These are phyloP conservation scores for Claviceps paspali DNA, from an alignment of 2,329 filamentous ascomycete genomes.

Conservation along the genomic window DNA sequence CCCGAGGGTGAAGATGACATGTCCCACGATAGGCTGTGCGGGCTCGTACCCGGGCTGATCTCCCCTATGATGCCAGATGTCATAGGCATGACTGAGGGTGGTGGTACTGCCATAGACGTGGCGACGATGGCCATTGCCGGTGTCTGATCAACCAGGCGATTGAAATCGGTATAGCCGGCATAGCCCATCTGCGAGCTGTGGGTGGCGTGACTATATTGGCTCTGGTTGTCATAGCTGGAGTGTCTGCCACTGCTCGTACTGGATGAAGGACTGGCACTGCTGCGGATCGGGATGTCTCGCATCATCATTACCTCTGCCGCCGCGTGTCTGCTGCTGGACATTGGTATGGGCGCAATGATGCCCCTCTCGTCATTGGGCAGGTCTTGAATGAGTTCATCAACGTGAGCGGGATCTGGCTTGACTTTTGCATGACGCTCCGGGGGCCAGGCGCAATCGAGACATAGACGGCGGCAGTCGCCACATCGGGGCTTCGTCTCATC, in stretches of 20 bases:
- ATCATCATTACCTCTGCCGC: background rate
- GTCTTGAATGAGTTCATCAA: slow-evolving; percentile 4
- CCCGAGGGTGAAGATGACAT: slow-evolving; percentile 8
- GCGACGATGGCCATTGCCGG: slow-evolving; percentile 4
- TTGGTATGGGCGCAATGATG: background rate
- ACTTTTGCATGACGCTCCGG: slow-evolving; percentile 10
- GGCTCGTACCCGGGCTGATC: slow-evolving; percentile 9
- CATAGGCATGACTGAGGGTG: slow-evolving; percentile 2
- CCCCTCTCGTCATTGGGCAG: background rate
- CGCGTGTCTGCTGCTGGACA: background rate
- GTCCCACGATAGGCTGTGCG: slow-evolving; percentile 11
- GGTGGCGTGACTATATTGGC: slow-evolving; percentile 4
- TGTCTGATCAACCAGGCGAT: slow-evolving; percentile 3
- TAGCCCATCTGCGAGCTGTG: slow-evolving; percentile 1
- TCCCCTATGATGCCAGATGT: slow-evolving; percentile 5
- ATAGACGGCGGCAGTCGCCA: slow-evolving; percentile 20
- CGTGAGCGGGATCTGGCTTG: slow-evolving; percentile 5
- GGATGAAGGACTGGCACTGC: slow-evolving; percentile 10
- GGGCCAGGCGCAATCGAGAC: slow-evolving; percentile 19
- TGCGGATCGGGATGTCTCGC: slow-evolving; percentile 10
- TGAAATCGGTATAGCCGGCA: slow-evolving; percentile 2
- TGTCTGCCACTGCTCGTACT: slow-evolving; percentile 7
- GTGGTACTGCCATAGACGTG: slow-evolving; percentile 3
- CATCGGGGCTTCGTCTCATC: slow-evolving; percentile 29
- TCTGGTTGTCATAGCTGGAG: slow-evolving; percentile 8